These are phyloP conservation scores for Acacia pycnantha DNA, from an alignment of 331 rosid species.

Conservation along the genomic window DNA sequence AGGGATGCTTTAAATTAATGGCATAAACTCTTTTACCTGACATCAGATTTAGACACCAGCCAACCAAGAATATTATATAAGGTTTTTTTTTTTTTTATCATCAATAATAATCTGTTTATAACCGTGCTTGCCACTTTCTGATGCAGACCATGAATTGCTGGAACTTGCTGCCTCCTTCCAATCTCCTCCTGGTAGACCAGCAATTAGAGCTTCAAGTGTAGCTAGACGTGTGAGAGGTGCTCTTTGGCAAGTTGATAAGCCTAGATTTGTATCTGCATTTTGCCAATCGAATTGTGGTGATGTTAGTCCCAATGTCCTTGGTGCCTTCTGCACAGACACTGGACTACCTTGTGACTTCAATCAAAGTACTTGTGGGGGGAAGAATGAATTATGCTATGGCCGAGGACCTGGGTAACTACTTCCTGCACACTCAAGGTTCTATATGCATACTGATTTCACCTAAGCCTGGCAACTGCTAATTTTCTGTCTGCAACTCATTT, in stretches of 20 bases:
- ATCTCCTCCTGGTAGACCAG: constrained; percentile 63
- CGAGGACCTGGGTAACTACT: constrained; percentile 84
- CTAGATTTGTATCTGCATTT: constrained; percentile 84
- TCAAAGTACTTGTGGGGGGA: constrained; percentile 91
- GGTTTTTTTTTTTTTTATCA: not conserved
- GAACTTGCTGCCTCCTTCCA: constrained; percentile 78
- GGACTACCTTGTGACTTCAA: constrained; percentile 95
- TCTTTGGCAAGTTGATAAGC: constrained; percentile 53
- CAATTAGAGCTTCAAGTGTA: constrained; percentile 49
- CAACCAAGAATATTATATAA: not conserved
- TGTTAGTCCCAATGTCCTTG: constrained; percentile 94
- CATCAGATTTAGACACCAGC: not conserved
- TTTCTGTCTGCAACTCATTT: not conserved
- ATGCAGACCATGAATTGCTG: constrained; percentile 67
- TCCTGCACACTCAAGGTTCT: constrained; percentile 10
- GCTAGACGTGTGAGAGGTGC: constrained; percentile 75
- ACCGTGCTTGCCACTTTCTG: constrained; percentile 14
- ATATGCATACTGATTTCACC: constrained; percentile 8
- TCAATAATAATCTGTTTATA: not conserved
- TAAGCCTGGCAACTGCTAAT: constrained; percentile 29
- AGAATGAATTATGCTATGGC: constrained; percentile 81
- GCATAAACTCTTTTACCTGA: not conserved
- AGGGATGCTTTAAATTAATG: constrained; percentile 11
- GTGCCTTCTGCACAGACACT: constrained; percentile 78
- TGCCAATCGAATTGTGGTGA: constrained; percentile 95